Base-by-base conservation (phyloP, 805 yeast species). In the Pichia heedii region DNA sequence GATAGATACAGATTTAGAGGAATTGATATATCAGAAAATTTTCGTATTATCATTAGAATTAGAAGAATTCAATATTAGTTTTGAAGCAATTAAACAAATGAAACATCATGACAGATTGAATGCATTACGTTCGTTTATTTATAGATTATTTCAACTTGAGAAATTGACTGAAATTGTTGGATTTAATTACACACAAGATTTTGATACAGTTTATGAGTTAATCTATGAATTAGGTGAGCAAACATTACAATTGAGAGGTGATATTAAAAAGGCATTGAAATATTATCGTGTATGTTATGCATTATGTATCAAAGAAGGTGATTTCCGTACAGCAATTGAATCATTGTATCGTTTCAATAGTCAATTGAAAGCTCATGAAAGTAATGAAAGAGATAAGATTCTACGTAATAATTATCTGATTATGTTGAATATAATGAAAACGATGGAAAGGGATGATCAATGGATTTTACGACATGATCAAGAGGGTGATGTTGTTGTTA, bases 201-300 rank as follows among this genome's bases (percentile, higher is more conserved):
- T 66, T 4, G 62, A 64, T 13, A 43, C 51, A 7, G 71, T 78
- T 27, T 75, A 73, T 49, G 59, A 60, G 2, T 51, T 74, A 35
- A 56, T 78, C 34, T 62, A 54, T 43, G 51, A 48, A 11, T 41
- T 62, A 38, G 62, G 53, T 24, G 66, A 50, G 51, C 39, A 46
- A 32, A 32, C 49, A 12, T 22, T 47, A 18, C 3, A 21, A 33
- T 26, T 13, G 29, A 38, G 22, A 3, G 54, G 55, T 8, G 67
- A 62, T 37, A 37, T 60, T n/a, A 49, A 46, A 33, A 54, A 56
- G 38, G 54, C 67, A 2, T 53, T 73, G 29, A 70, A 68, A 39
- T 67, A 71, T 51, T 75, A 70, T 60, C 67, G 76, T 48, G 65
- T 76, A 16, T 60, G 74, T 37, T 76, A 74, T 50, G 57, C 78